Percentiles rank a stretch among this genome's conserved stretches.
Evolutionary conservation across 331 rosid species (phyloP).

Genomic region (Malus hybrid): DNA sequence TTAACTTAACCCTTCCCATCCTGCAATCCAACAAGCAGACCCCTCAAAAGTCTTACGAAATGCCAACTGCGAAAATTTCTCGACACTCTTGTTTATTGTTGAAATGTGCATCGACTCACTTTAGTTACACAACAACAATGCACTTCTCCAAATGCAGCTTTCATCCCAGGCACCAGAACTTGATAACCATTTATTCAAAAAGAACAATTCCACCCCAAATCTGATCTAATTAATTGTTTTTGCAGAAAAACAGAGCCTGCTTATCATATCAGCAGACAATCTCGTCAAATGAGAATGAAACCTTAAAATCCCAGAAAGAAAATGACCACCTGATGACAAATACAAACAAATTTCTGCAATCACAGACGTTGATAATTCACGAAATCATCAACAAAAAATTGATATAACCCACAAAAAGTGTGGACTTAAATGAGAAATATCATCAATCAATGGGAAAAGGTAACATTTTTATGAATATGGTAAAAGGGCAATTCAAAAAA

Average conservation of each 20-base stretch:
- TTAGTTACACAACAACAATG: constrained; percentile 8
- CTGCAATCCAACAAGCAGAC: constrained; percentile 29
- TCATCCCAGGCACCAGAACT: constrained; percentile 4
- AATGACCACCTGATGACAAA: not conserved
- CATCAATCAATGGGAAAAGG: not conserved
- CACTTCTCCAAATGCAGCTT: constrained; percentile 9
- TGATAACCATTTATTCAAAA: not conserved
- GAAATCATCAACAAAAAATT: too few relatives aligned
- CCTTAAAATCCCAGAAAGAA: not conserved
- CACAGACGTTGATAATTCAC: too few relatives aligned
- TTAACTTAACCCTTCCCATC: constrained; percentile 83
- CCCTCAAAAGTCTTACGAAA: not conserved
- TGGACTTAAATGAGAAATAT: not conserved
- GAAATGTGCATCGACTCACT: constrained; percentile 9
- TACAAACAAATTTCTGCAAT: constrained; percentile 1
- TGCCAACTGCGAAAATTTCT: not conserved
- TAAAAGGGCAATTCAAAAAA: constrained; percentile 1
- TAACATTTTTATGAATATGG: not conserved
- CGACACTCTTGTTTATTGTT: not conserved
- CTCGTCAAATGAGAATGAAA: not conserved
- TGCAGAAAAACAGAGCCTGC: not conserved
- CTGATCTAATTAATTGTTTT: not conserved
- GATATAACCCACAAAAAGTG: not conserved
- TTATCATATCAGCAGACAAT: not conserved
- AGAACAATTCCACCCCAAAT: not conserved